A percentile compares a stretch with the other conserved stretches of the same genome.
These are phyloP conservation scores for Blastosporella zonata DNA, from an alignment of 1,284 basidiomycete genomes.

Conservation along the genomic window DNA sequence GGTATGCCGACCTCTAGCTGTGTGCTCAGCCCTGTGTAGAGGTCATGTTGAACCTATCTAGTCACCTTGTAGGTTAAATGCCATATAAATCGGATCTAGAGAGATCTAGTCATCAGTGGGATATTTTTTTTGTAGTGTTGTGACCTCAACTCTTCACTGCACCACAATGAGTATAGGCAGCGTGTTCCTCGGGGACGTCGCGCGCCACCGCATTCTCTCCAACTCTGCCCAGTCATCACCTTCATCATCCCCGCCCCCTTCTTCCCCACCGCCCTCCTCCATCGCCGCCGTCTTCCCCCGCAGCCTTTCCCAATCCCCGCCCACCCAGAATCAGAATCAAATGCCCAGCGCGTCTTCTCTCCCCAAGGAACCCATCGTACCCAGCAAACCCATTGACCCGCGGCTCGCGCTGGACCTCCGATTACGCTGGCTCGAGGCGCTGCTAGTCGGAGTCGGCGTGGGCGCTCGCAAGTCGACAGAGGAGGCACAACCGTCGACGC, in stretches of 20 bases:
- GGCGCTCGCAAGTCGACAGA: constrained; percentile 29
- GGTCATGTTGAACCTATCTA: no score
- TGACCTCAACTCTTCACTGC: not conserved
- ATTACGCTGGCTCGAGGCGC: constrained; percentile 71
- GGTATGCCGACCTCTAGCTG: no score
- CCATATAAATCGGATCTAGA: no score
- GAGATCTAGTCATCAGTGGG: not conserved
- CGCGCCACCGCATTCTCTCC: constrained; percentile 58
- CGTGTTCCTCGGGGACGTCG: constrained; percentile 72
- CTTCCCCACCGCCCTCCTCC: constrained; percentile 23
- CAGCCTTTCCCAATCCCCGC: constrained; percentile 13
- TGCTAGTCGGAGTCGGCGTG: constrained; percentile 63
- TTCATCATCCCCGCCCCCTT: constrained; percentile 58
- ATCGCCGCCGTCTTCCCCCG: constrained; percentile 21
- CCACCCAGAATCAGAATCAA: constrained; percentile 15
- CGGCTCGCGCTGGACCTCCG: constrained; percentile 67
- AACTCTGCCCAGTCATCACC: constrained; percentile 48
- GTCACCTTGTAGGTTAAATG: no score
- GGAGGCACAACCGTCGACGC: constrained; percentile 39
- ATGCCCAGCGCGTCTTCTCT: not conserved
- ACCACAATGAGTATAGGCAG: constrained; percentile 59
- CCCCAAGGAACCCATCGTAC: constrained; percentile 1
- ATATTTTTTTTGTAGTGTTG: constrained; percentile 4
- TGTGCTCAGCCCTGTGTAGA: no score
- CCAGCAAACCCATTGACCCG: constrained; percentile 51